Conservation (phyloP, 345 rosid species). For the Punica granatum region DNA sequence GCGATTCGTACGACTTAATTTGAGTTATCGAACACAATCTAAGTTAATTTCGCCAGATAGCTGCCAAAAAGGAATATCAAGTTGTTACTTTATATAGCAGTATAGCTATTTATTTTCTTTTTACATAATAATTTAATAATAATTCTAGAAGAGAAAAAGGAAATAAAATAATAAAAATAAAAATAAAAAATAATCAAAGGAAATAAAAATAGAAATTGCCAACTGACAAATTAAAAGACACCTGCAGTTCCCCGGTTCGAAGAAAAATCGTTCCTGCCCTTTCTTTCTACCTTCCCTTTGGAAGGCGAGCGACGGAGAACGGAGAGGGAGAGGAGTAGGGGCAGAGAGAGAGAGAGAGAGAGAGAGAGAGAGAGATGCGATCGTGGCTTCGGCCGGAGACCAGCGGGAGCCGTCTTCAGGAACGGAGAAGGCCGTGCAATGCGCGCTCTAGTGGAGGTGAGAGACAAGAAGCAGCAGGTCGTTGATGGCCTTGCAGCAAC, state of each 20-base stretch:
- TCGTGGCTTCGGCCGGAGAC: conserved; percentile 11
- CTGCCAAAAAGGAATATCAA: too few species aligned
- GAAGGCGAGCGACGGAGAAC: conserved; percentile 3
- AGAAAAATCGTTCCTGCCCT: not conserved
- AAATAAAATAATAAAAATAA: too few species aligned
- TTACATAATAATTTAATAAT: too few species aligned
- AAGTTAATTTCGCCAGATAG: too few species aligned
- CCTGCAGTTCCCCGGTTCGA: not conserved
- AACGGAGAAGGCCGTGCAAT: conserved; percentile 13
- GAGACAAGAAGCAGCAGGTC: conserved; percentile 13
- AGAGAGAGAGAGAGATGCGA: conserved; percentile 7
- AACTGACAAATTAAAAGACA: not conserved
- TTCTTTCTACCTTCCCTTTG: not conserved
- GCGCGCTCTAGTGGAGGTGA: conserved; percentile 11
- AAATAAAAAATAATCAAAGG: too few species aligned
- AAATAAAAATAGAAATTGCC: not conserved
- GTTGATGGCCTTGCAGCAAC: conserved; percentile 23
- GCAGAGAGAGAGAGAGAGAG: not conserved
- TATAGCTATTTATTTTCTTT: too few species aligned
- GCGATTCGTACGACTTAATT: too few species aligned
- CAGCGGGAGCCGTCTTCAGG: conserved; percentile 1
- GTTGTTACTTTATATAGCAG: too few species aligned
- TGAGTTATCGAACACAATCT: too few species aligned
- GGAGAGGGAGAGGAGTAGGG: not conserved
- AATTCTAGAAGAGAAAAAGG: not conserved